A percentile compares a stretch with the other conserved stretches of the same genome.
Conservation (phyloP, 305 asterid species). For the Striga hermonthica region DNA sequence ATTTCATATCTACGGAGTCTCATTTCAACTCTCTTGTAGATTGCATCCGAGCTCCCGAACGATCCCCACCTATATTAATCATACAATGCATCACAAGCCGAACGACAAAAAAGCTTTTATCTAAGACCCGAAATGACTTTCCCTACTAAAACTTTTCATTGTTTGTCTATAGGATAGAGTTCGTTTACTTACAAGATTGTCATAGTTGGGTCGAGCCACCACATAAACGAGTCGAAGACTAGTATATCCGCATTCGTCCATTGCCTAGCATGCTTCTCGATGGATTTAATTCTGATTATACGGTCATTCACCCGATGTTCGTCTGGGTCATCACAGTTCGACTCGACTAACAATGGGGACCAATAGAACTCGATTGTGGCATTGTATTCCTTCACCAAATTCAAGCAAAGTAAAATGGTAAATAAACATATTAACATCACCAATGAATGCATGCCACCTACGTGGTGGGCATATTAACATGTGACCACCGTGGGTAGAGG, state of each 20-base stretch:
- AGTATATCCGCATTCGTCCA: conserved; percentile 69
- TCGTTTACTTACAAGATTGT: conserved; percentile 56
- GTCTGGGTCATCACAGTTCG: conserved; percentile 56
- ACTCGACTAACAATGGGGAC: conserved; percentile 74
- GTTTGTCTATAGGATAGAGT: no score
- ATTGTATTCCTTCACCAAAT: conserved; percentile 48
- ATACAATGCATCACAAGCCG: no score
- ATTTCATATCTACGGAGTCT: conserved; percentile 42
- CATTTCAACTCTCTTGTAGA: conserved; percentile 38
- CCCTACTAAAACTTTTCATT: no score
- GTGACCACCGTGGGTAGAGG: no score
- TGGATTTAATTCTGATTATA: conserved; percentile 39
- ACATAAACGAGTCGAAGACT: conserved; percentile 55
- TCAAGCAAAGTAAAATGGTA: neutral
- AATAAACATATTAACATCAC: no score
- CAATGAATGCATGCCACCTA: no score
- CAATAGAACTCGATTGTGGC: conserved; percentile 67
- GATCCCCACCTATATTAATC: conserved; percentile 81
- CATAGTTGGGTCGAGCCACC: conserved; percentile 59
- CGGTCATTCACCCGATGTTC: conserved; percentile 39
- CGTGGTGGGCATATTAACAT: no score
- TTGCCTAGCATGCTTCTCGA: conserved; percentile 55
- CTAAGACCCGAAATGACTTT: no score
- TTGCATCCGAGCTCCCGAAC: conserved; percentile 46
- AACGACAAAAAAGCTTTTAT: no score